phyloP scores from a whole-genome alignment of 2,329 filamentous ascomycete species.

The Coleophoma crateriformis region DNA sequence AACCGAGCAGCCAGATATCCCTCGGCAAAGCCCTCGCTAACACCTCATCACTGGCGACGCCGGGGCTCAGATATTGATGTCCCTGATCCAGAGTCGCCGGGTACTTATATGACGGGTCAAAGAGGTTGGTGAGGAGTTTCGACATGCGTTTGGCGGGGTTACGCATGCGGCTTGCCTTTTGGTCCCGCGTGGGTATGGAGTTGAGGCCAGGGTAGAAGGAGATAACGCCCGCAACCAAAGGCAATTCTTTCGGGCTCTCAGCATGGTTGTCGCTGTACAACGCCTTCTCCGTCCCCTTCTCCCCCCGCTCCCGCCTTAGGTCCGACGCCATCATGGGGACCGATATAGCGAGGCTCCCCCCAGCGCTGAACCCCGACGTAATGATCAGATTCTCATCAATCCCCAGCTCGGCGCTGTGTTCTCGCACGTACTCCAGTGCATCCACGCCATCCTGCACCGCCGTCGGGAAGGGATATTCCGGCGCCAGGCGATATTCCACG shows the following conservation, averaged over 20 bases:
- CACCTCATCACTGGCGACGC: neutral
- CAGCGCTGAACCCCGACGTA: neutral
- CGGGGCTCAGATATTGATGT: neutral
- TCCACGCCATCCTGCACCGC: constrained; percentile 26
- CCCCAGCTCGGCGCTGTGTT: neutral
- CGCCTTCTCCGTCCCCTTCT: neutral
- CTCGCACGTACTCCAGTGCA: constrained; percentile 5
- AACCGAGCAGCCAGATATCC: neutral
- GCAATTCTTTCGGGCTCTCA: neutral
- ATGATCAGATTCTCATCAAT: neutral
- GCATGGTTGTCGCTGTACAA: neutral
- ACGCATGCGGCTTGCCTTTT: neutral
- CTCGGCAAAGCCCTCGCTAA: neutral
- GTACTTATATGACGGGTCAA: neutral
- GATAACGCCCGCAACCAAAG: neutral
- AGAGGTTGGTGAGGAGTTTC: neutral
- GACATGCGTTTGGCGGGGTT: neutral
- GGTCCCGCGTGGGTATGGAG: neutral
- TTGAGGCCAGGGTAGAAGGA: neutral
- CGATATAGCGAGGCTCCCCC: neutral
- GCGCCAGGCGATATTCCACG: constrained; percentile 28
- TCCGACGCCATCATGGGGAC: neutral
- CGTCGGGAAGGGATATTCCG: constrained; percentile 25
- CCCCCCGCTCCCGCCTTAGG: neutral
- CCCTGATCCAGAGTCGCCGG: neutral